phyloP scores from a whole-genome alignment of 768 basidiomycete species.

The Calocybe gangraenosa region DNA sequence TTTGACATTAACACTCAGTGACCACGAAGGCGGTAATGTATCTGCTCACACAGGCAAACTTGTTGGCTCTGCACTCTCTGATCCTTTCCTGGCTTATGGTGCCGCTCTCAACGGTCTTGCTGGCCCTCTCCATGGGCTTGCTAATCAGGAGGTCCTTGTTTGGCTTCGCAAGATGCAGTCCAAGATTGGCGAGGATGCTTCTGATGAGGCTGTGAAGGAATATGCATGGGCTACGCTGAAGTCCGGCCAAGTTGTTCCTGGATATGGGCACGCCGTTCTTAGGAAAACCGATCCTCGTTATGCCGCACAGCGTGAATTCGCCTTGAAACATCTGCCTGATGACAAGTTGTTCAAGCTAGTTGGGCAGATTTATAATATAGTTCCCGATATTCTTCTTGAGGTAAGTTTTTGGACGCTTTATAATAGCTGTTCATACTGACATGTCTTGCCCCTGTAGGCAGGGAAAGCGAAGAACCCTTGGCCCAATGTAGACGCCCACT shows the following conservation, averaged over 20 bases:
- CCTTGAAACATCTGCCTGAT: constrained; percentile 76
- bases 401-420: constrained; percentile 27
- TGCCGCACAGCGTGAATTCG: constrained; percentile 87
- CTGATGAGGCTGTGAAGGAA: constrained; percentile 85
- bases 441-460: constrained; percentile 40
- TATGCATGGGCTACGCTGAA: constrained; percentile 96
- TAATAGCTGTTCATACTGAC: not conserved
- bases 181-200: constrained; percentile 80
- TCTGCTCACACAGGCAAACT: constrained; percentile 93
- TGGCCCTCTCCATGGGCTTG: constrained; percentile 93
- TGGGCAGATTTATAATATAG: constrained; percentile 81
- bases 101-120: constrained; percentile 96
- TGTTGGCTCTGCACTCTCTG: constrained; percentile 92
- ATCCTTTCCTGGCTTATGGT: constrained; percentile 93
- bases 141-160: constrained; percentile 94
- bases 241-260: constrained; percentile 90
- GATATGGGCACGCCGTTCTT: constrained; percentile 83
- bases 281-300: constrained; percentile 93
- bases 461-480: constrained; percentile 93
- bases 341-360: constrained; percentile 96
- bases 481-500: constrained; percentile 98
- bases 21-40: constrained; percentile 98
- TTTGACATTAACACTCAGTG: constrained; percentile 35
- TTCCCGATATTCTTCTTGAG: constrained; percentile 87
- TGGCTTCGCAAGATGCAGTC: constrained; percentile 94